These are phyloP conservation scores for Cystobasidium tubakii DNA, from an alignment of 768 basidiomycete species.

Conservation along the genomic window DNA sequence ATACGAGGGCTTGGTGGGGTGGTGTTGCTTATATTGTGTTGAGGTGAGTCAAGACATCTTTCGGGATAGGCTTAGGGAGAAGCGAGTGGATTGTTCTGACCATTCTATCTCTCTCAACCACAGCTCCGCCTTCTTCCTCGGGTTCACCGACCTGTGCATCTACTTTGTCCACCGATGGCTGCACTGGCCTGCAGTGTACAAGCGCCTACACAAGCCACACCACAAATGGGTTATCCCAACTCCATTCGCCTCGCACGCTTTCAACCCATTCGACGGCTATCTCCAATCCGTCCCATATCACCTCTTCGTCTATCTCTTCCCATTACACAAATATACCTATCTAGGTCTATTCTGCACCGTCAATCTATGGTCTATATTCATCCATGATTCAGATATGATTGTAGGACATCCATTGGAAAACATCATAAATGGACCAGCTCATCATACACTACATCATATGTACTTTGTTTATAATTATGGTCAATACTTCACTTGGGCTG, in stretches of 20 bases:
- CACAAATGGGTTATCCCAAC: constrained; percentile 99
- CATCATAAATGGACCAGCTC: constrained; percentile 94
- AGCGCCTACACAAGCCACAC: constrained; percentile 89
- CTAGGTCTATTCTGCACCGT: constrained; percentile 81
- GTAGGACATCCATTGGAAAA: constrained; percentile 80
- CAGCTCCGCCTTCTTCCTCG: constrained; percentile 55
- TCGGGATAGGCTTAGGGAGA: too few relatives aligned
- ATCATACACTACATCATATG: constrained; percentile 66
- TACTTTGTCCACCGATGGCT: constrained; percentile 95
- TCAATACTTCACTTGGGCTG: constrained; percentile 97
- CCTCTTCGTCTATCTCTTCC: constrained; percentile 80
- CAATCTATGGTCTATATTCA: constrained; percentile 91
- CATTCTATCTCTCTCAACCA: constrained; percentile 18
- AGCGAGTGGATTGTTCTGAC: too few relatives aligned
- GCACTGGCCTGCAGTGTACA: constrained; percentile 81
- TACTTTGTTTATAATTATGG: constrained; percentile 82
- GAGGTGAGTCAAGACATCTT: too few relatives aligned
- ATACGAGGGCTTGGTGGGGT: constrained; percentile 33
- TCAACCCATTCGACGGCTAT: constrained; percentile 94
- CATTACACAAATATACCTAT: constrained; percentile 76
- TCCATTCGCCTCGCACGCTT: constrained; percentile 93
- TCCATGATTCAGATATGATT: constrained; percentile 99
- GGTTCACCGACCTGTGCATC: constrained; percentile 86
- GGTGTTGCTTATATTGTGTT: constrained; percentile 45
- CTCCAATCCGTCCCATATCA: constrained; percentile 92